Conservation (phyloP, 2,329 filamentous ascomycete species). For the Metarhizium robertsii region DNA sequence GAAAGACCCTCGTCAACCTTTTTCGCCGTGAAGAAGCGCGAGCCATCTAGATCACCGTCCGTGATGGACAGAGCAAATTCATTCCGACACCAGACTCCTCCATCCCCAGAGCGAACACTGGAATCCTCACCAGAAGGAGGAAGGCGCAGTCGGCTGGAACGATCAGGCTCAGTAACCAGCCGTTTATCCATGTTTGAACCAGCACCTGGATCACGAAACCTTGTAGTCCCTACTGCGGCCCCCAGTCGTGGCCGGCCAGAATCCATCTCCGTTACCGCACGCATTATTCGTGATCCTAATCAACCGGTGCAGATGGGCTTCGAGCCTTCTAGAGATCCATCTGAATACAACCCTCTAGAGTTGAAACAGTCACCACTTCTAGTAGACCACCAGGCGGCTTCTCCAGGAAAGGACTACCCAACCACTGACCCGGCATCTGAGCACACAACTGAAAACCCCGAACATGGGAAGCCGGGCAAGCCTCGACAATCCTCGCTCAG, state of each 20-base stretch:
- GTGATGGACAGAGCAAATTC: constrained; percentile 34
- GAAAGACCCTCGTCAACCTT: constrained; percentile 44
- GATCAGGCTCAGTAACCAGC: constrained; percentile 46
- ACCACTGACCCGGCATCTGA: constrained; percentile 28
- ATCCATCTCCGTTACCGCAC: constrained; percentile 80
- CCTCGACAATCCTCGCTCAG: constrained; percentile 49
- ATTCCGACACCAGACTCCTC: constrained; percentile 19
- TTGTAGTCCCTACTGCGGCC: constrained; percentile 15
- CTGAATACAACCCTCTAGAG: constrained; percentile 39
- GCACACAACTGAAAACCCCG: constrained; percentile 25
- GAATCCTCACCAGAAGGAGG: constrained; percentile 38
- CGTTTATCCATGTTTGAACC: constrained; percentile 47
- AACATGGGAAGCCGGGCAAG: constrained; percentile 25
- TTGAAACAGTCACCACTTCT: constrained; percentile 50
- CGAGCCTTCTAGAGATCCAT: constrained; percentile 30
- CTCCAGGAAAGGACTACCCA: constrained; percentile 16
- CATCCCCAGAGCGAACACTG: constrained; percentile 29
- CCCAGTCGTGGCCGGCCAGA: constrained; percentile 47
- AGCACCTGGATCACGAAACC: constrained; percentile 10
- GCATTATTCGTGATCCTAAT: constrained; percentile 61
- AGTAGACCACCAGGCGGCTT: constrained; percentile 42
- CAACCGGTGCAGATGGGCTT: constrained; percentile 30
- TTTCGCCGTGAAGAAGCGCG: constrained; percentile 47
- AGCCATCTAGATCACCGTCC: constrained; percentile 35
- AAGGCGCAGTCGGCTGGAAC: constrained; percentile 27